Evolutionary conservation across 257 asterid genomes (phyloP).

Genomic region (Scutellaria baicalensis): DNA sequence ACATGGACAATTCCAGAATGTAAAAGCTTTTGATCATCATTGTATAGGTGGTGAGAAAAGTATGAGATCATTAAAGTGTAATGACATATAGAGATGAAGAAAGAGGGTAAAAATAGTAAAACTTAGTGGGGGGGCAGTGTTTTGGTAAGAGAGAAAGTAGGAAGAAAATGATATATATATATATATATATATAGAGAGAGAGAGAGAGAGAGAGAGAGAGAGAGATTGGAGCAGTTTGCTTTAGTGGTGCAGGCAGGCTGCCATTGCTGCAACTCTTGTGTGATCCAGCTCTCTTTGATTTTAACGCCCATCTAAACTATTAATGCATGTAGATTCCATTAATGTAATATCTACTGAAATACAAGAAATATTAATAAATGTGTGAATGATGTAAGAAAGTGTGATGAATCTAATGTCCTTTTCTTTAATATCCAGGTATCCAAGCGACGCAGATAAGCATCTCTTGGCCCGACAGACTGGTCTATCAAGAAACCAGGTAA

Average conservation of each 20-base stretch:
- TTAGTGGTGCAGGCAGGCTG: conserved; percentile 17
- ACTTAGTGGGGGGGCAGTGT: background rate
- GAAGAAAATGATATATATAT: conserved; percentile 1
- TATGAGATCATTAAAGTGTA: background rate
- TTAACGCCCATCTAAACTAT: conserved; percentile 24
- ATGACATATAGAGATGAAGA: background rate
- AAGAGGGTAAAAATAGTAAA: background rate
- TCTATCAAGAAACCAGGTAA: conserved; percentile 79
- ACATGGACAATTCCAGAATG: conserved; percentile 9
- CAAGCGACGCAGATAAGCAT: conserved; percentile 91
- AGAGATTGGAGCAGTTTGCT: conserved; percentile 30
- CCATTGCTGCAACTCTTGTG: conserved; percentile 16
- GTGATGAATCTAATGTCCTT: conserved; percentile 28
- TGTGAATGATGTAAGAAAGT: conserved; percentile 20
- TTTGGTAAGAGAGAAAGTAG: conserved; percentile 3
- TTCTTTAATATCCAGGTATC: conserved; percentile 58
- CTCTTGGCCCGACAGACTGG: conserved; percentile 86
- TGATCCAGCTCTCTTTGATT: conserved; percentile 37
- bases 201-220: background rate
- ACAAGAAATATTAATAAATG: background rate
- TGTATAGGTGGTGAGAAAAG: conserved; percentile 3
- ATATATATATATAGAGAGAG: too few species aligned
- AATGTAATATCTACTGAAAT: background rate
- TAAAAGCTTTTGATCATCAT: conserved; percentile 8
- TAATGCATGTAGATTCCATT: background rate